Evolutionary conservation across 2,329 filamentous ascomycete genomes (phyloP).

Genomic region (Penicillium sp.): DNA sequence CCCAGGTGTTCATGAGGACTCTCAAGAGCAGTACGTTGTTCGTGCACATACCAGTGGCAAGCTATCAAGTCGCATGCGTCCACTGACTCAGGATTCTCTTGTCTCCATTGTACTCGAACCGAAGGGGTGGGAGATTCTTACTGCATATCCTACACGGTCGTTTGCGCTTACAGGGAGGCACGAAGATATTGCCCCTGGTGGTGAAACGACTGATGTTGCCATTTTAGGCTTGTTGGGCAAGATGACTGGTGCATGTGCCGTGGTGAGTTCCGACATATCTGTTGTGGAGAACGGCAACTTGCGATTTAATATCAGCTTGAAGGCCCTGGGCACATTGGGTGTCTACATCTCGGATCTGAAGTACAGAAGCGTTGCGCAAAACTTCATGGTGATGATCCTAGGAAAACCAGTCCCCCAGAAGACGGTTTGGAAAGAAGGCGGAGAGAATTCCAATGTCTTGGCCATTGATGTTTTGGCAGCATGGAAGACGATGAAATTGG

Average conservation of each 20-base stretch:
- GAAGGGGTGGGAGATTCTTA: slow-evolving; percentile 78
- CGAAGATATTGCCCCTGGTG: slow-evolving; percentile 41
- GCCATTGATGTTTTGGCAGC: slow-evolving; percentile 76
- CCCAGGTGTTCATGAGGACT: slow-evolving; percentile 61
- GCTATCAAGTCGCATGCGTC: slow-evolving; percentile 49
- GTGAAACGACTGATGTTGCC: slow-evolving; percentile 53
- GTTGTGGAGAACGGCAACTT: slow-evolving; percentile 63
- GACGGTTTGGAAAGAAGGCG: slow-evolving; percentile 59
- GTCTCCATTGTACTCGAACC: slow-evolving; percentile 65
- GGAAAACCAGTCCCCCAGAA: slow-evolving; percentile 68
- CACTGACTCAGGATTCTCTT: slow-evolving; percentile 45
- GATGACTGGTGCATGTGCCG: slow-evolving; percentile 84
- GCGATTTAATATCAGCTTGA: slow-evolving; percentile 68
- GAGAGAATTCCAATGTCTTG: slow-evolving; percentile 60
- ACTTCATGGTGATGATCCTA: slow-evolving; percentile 75
- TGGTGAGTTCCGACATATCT: slow-evolving; percentile 64
- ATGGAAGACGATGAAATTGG: slow-evolving; percentile 73
- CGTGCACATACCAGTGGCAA: slow-evolving; percentile 69
- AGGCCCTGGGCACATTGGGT: slow-evolving; percentile 72
- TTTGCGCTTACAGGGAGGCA: slow-evolving; percentile 48
- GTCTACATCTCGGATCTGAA: slow-evolving; percentile 75
- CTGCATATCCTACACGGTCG: slow-evolving; percentile 66
- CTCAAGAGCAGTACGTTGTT: slow-evolving; percentile 66
- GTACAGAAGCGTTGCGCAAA: slow-evolving; percentile 59
- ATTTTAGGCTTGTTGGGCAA: slow-evolving; percentile 80